Evolutionary conservation across 2,329 filamentous ascomycete genomes (phyloP).

Genomic region (Exserohilum rostratum): DNA sequence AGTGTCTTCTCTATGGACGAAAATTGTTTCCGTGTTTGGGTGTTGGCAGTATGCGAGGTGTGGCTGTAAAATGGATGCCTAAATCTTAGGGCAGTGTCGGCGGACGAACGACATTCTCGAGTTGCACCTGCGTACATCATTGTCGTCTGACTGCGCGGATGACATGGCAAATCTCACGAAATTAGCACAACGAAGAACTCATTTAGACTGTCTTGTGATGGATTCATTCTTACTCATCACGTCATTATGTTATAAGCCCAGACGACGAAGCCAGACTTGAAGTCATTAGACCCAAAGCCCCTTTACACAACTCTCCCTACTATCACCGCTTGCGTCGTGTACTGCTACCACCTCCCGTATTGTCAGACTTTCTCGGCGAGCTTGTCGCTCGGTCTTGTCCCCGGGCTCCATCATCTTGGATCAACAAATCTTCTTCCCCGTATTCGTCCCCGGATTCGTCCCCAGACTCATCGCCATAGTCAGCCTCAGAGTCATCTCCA

Average conservation of each 20-base stretch:
- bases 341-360: not conserved
- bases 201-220: not conserved
- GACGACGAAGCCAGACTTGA: no score
- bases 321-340: constrained; percentile 5
- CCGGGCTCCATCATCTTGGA: constrained; percentile 35
- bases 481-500: no score
- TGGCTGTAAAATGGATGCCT: not conserved
- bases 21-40: no score
- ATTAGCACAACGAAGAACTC: not conserved
- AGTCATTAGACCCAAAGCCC: not conserved
- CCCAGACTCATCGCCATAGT: no score
- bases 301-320: not conserved
- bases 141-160: not conserved
- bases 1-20: no score
- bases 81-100: not conserved
- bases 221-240: not conserved
- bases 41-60: not conserved
- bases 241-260: not conserved
- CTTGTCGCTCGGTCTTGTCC: constrained; percentile 27
- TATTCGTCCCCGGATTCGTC: constrained; percentile 4
- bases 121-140: not conserved
- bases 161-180: not conserved
- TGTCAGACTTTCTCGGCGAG: constrained; percentile 21
- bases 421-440: constrained; percentile 10
- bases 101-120: not conserved